phyloP scores from a whole-genome alignment of 1,139 yeast species.

The Kurtzmaniella quercitrusa region DNA sequence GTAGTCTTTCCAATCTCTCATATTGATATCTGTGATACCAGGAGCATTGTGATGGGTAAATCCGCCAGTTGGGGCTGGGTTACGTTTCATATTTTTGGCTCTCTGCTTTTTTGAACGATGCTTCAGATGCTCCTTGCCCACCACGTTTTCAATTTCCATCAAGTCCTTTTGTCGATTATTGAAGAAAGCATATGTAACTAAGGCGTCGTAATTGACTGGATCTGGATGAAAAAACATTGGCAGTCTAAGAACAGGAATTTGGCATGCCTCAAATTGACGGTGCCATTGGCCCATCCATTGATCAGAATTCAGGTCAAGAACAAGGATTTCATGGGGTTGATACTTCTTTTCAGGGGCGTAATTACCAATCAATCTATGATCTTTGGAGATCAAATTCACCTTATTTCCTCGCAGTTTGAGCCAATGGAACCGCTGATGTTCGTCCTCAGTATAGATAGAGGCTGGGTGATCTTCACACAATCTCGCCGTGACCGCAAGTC shows the following conservation, averaged over 20 bases:
- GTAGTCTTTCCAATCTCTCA: constrained; percentile 45
- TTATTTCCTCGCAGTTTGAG: constrained; percentile 26
- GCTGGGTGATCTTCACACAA: constrained; percentile 37
- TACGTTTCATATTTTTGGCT: constrained; percentile 10
- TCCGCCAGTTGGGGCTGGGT: constrained; percentile 10
- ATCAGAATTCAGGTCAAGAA: constrained; percentile 27
- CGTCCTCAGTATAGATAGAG: constrained; percentile 37
- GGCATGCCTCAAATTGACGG: constrained; percentile 38
- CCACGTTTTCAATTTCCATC: constrained; percentile 42
- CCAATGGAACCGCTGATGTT: constrained; percentile 42
- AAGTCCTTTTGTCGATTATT: constrained; percentile 30
- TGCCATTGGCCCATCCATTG: constrained; percentile 42
- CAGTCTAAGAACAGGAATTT: constrained; percentile 41
- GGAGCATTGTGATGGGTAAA: constrained; percentile 21
- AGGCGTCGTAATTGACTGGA: constrained; percentile 41
- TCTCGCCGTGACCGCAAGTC: constrained; percentile 32
- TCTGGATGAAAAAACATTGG: constrained; percentile 52
- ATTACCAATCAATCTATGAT: background rate
- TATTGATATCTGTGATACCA: constrained; percentile 37
- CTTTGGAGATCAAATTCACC: constrained; percentile 18
- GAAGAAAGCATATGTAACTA: constrained; percentile 37
- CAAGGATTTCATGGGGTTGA: constrained; percentile 24
- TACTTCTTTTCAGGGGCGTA: constrained; percentile 17
- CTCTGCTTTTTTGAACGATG: constrained; percentile 33
- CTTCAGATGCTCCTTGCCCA: constrained; percentile 43